Base-by-base conservation (phyloP, 208 protist species). In the Crithidia fasciculata region DNA sequence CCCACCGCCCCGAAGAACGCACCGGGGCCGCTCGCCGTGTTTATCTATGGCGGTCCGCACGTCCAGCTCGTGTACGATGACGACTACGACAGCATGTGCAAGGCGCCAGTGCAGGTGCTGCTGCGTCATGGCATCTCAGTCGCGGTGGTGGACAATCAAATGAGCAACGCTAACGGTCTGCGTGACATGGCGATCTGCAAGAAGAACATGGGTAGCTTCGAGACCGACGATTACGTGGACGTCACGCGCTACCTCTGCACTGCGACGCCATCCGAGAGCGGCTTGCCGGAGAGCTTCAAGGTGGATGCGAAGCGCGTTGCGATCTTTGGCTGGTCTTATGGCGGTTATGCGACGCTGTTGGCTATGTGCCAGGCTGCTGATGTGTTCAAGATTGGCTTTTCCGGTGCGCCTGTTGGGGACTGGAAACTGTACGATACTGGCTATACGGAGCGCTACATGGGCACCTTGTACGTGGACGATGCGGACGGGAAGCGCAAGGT, bases 401-500 rank as follows among this genome's bases (percentile, higher is more conserved):
- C 91, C 4, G 93, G 93, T 10, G 93, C 93, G 2, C 93, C 93
- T 7, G 91, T 97, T 2, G 83, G 84, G 2, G 90, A 96, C 76
- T 97, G 91, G 91, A 82, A 74, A 47, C 80, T 96, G 19, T 97
- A 97, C 77, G 91, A 97, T 76, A 96, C 88, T 0, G 90, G 86
- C 44, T 96, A 97, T 83, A 97, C 93, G 13, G 93, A 96, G 70
- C 88, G 93, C 40, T 97, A 97, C 80, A 89, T 97, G 81, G 93
- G 91, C 15, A 80, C 89, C 13, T 82, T 94, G 49, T 77, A 80
- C 57, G 81, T 78, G 12, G 74, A 70, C 8, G 61, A 63, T 41
- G 56, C 57, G 8, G 61, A 76, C 43, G 56, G 2, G 8, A 54
- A 49, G 37, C 47, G 59, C 54, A 52, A 57, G 55, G 59, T 88